A percentile compares a stretch with the other conserved stretches of the same genome.
phyloP scores from a whole-genome alignment of 371 early-diverging fungal species.

The Mucor lusitanicus region DNA sequence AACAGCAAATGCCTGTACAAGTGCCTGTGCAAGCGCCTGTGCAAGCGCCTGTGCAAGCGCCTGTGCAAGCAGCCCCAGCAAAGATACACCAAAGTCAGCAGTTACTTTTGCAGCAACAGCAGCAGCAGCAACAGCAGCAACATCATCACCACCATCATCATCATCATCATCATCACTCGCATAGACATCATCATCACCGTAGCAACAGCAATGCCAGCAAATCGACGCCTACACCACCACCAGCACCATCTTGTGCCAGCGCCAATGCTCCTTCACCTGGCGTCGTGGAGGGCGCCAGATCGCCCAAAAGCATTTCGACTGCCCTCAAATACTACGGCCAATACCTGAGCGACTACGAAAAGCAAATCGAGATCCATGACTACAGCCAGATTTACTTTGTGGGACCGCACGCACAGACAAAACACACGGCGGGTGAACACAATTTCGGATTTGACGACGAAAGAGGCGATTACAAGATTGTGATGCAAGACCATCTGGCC shows the following conservation, averaged over 20 bases:
- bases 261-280: not conserved
- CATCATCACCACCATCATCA: not conserved
- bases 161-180: not conserved
- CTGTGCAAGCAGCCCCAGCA: not conserved
- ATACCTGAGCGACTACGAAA: slow-evolving; percentile 76
- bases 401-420: slow-evolving; percentile 66
- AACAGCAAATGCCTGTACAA: not conserved
- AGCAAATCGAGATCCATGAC: slow-evolving; percentile 71
- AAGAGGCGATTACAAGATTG: slow-evolving; percentile 80
- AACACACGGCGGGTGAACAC: not conserved
- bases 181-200: not conserved
- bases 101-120: not conserved
- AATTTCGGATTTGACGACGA: slow-evolving; percentile 85
- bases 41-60: no score
- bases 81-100: not conserved
- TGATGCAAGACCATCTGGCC: slow-evolving; percentile 73
- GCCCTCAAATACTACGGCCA: slow-evolving; percentile 30
- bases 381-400: slow-evolving; percentile 81
- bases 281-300: slow-evolving; percentile 15
- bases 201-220: not conserved
- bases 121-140: not conserved
- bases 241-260: not conserved
- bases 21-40: no score
- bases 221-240: not conserved
- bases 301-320: slow-evolving; percentile 34